These are phyloP conservation scores for Corylus americana DNA, from an alignment of 306 rosid genomes.

Conservation along the genomic window DNA sequence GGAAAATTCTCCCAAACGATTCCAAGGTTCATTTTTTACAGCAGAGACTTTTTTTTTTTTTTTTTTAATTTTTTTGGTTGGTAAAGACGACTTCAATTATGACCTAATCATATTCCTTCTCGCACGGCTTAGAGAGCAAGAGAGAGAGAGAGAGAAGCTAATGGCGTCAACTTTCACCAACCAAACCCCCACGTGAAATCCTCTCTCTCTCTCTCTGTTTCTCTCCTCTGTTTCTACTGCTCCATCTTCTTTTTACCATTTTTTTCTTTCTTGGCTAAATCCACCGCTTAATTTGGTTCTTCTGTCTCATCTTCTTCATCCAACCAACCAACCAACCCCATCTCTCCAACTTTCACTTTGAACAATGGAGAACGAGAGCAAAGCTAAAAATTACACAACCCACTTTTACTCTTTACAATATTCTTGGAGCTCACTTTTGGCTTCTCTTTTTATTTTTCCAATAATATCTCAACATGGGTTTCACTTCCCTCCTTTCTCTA, in stretches of 20 bases:
- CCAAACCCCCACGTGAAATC: conserved; percentile 40
- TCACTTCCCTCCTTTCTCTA: not conserved
- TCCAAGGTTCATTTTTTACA: not conserved
- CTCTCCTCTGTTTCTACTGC: not conserved
- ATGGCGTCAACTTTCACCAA: conserved; percentile 38
- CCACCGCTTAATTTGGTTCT: not conserved
- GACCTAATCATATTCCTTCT: conserved; percentile 41
- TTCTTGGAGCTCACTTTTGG: conserved; percentile 10
- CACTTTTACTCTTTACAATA: conserved; percentile 13
- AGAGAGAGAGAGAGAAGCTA: conserved; percentile 8
- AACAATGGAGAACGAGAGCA: conserved; percentile 19
- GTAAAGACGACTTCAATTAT: conserved; percentile 37
- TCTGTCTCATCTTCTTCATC: not conserved
- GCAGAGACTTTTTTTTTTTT: not conserved
- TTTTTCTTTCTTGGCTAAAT: not conserved
- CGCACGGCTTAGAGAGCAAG: conserved; percentile 34
- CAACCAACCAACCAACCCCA: not conserved
- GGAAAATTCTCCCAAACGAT: not conserved
- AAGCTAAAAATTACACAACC: conserved; percentile 22
- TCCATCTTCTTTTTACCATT: not conserved
- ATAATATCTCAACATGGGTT: not conserved
- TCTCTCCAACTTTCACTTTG: conserved; percentile 24
- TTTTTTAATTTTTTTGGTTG: not conserved
- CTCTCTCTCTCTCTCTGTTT: not conserved
- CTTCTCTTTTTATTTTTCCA: conserved; percentile 1